Evolutionary conservation across 306 rosid genomes (phyloP).

Genomic region (Cicer yamashitae): DNA sequence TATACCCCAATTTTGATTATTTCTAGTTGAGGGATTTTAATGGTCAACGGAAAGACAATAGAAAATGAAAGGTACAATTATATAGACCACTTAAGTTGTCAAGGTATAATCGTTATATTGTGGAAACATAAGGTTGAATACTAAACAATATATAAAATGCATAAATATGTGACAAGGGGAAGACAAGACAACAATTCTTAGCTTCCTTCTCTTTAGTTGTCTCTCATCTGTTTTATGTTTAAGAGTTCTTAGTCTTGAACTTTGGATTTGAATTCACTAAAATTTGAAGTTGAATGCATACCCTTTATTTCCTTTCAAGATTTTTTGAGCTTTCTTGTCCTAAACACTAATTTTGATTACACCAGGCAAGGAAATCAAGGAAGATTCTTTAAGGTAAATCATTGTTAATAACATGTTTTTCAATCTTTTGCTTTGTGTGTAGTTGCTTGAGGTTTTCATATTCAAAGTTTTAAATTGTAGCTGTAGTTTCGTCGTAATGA

Average conservation of each 20-base stretch:
- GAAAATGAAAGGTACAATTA: constrained; percentile 1
- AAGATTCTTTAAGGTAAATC: constrained; percentile 36
- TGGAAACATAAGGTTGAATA: constrained; percentile 39
- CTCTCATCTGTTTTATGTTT: constrained; percentile 7
- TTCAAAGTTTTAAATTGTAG: neutral
- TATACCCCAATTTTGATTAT: constrained; percentile 24
- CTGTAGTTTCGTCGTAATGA: no score
- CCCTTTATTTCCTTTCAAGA: constrained; percentile 21
- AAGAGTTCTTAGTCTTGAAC: constrained; percentile 29
- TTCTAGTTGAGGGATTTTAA: neutral
- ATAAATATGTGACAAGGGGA: constrained; percentile 50
- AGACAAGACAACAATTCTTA: constrained; percentile 36
- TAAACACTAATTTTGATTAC: constrained; percentile 24
- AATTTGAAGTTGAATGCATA: constrained; percentile 18
- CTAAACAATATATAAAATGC: constrained; percentile 10
- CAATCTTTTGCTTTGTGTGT: no score
- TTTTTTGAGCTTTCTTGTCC: constrained; percentile 16
- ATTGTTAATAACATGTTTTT: neutral
- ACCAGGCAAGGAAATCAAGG: constrained; percentile 27
- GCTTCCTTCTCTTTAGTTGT: constrained; percentile 26
- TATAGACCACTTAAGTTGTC: constrained; percentile 40
- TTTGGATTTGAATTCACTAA: constrained; percentile 21
- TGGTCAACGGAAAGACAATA: constrained; percentile 47
- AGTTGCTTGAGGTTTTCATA: neutral
- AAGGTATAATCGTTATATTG: constrained; percentile 53